phyloP scores from a whole-genome alignment of 164 flowering plant genomes.

The Umbellularia californica region DNA sequence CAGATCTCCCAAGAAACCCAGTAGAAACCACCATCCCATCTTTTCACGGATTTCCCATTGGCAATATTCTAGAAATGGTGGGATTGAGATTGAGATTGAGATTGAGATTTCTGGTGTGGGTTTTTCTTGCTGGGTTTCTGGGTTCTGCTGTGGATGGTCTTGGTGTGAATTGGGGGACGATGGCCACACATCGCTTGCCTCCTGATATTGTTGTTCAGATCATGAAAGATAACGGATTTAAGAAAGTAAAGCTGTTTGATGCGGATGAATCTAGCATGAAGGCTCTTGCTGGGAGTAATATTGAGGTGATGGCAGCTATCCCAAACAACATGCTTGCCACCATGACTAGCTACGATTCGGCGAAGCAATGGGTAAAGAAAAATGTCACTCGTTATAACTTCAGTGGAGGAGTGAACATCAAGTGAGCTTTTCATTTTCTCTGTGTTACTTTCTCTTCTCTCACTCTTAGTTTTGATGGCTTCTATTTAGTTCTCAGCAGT shows the following conservation, averaged over 20 bases:
- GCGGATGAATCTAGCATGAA: conserved; percentile 5
- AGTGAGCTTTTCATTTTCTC: conserved; percentile 6
- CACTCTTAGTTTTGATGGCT: not conserved
- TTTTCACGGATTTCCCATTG: not conserved
- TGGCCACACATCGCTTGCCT: conserved; percentile 44
- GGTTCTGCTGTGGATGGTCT: conserved; percentile 31
- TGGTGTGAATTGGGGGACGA: conserved; percentile 69
- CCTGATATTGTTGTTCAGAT: conserved; percentile 42
- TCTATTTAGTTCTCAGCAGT: not conserved
- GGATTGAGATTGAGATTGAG: not conserved
- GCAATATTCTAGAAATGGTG: not conserved
- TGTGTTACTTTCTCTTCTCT: not conserved
- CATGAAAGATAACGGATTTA: conserved; percentile 45
- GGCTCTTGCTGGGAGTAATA: conserved; percentile 31
- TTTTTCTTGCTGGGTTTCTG: conserved; percentile 11
- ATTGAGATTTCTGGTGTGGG: conserved; percentile 6
- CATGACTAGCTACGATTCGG: conserved; percentile 1
- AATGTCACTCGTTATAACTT: conserved; percentile 8
- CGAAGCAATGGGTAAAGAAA: conserved; percentile 21
- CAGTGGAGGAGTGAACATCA: conserved; percentile 10
- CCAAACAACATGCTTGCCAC: conserved; percentile 6
- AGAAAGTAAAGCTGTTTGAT: conserved; percentile 21
- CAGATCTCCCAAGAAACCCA: conserved; percentile 57
- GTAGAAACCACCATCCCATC: conserved; percentile 15
- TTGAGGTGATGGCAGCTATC: conserved; percentile 70